Conservation (phyloP, 495 filamentous ascomycete species). For the Thozetella sp. region DNA sequence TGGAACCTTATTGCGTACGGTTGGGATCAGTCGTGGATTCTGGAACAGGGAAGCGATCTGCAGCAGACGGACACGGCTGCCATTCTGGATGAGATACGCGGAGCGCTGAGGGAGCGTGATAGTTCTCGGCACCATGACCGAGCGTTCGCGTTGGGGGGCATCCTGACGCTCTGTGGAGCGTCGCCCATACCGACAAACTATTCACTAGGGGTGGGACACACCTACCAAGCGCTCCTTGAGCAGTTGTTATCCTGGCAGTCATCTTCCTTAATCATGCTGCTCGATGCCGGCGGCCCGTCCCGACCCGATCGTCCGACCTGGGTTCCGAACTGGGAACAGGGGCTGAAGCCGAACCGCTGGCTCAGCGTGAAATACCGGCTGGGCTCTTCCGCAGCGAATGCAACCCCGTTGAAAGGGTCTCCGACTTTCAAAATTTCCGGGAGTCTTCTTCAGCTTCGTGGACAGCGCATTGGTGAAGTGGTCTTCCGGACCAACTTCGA, state of each 20-base stretch:
- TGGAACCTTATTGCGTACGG: too few relatives aligned
- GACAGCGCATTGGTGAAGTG: too few relatives aligned
- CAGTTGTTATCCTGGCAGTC: constrained; percentile 1
- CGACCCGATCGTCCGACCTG: background rate
- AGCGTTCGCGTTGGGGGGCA: constrained; percentile 5
- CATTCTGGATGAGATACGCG: too few relatives aligned
- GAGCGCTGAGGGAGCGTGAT: too few relatives aligned
- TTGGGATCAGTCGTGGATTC: too few relatives aligned
- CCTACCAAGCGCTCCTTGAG: constrained; percentile 1
- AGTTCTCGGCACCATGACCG: constrained; percentile 9
- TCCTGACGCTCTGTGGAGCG: constrained; percentile 5
- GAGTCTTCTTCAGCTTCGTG: too few relatives aligned
- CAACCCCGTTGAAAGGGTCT: too few relatives aligned
- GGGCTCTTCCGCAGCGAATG: too few relatives aligned
- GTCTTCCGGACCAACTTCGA: too few relatives aligned
- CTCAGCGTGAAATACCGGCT: constrained; percentile 4
- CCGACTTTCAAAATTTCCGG: too few relatives aligned
- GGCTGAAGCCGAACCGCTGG: constrained; percentile 1
- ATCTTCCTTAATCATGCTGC: constrained; percentile 2
- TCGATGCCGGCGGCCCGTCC: constrained; percentile 5
- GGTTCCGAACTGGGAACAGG: constrained; percentile 10
- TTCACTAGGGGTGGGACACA: background rate
- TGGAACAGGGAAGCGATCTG: too few relatives aligned
- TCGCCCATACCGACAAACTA: constrained; percentile 7
- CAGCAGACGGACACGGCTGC: too few relatives aligned